phyloP scores from a whole-genome alignment of 2,329 filamentous ascomycete species.

The Calonectria ilicicola region DNA sequence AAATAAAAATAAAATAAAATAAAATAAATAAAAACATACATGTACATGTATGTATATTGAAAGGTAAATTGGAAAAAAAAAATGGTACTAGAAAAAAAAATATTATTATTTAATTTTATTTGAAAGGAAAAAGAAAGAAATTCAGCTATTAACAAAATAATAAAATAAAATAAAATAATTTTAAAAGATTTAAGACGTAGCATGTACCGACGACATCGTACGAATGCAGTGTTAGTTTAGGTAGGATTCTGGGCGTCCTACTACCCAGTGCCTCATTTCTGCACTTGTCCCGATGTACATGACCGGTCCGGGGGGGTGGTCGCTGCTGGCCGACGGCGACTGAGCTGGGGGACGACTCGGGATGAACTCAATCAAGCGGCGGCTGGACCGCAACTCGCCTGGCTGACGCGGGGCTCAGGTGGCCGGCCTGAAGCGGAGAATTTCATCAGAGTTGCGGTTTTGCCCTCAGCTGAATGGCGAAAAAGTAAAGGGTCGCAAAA shows the following conservation, averaged over 20 bases:
- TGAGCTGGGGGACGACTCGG: slow-evolving; percentile 8
- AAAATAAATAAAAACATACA: too few species aligned
- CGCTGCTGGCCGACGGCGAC: neutral
- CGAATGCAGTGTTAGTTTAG: neutral
- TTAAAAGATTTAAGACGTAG: neutral
- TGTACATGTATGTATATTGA: neutral
- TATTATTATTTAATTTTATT: too few species aligned
- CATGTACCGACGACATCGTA: neutral
- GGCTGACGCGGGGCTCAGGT: neutral
- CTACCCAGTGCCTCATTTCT: neutral
- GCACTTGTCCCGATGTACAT: neutral
- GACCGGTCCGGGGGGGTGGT: neutral
- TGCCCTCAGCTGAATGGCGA: neutral
- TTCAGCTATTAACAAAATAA: neutral
- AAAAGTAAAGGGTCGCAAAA: neutral
- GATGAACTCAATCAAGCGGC: slow-evolving; percentile 5
- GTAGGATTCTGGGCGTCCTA: neutral
- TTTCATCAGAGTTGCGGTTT: neutral
- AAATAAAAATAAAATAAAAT: too few species aligned
- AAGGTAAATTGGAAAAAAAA: too few species aligned
- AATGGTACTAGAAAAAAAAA: neutral
- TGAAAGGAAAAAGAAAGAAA: too few species aligned
- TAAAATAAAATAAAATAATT: neutral
- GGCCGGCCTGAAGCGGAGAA: slow-evolving; percentile 1
- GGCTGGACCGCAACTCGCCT: neutral